Conservation (phyloP, 352 stramenopile genomes). For the Pythium vanterpoolii region DNA sequence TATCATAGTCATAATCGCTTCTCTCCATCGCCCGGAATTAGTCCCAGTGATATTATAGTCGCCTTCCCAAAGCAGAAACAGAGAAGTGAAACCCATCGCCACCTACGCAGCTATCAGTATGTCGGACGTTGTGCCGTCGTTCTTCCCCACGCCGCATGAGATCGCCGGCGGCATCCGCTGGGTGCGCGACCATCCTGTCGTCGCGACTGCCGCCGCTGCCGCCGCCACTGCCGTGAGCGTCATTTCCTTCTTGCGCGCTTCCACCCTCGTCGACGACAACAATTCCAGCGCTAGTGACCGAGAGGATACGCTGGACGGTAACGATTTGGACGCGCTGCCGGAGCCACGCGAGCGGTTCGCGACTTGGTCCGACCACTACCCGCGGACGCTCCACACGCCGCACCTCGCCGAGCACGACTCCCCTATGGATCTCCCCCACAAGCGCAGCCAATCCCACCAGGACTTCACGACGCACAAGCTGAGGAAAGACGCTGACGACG, state of each 20-base stretch:
- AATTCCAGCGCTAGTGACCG: too few species aligned
- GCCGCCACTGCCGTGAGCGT: conserved; percentile 70
- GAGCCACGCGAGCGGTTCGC: conserved; percentile 23
- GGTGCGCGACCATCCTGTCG: conserved; percentile 68
- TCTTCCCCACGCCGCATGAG: conserved; percentile 78
- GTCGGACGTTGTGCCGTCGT: conserved; percentile 63
- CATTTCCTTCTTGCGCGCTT: conserved; percentile 44
- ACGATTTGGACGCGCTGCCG: conserved; percentile 13
- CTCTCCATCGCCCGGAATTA: neutral
- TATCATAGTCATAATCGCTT: conserved; percentile 7
- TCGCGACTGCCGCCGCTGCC: conserved; percentile 61
- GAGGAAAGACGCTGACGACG: conserved; percentile 33
- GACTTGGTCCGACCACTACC: conserved; percentile 31
- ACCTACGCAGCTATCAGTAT: too few species aligned
- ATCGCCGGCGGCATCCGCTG: conserved; percentile 73
- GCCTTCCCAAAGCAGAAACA: neutral
- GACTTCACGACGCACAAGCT: conserved; percentile 19
- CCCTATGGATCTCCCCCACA: conserved; percentile 1
- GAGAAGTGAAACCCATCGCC: neutral
- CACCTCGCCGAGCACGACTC: neutral
- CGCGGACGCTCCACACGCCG: neutral
- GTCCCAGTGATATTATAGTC: neutral
- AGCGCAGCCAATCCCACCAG: conserved; percentile 5
- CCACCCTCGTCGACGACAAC: conserved; percentile 17
- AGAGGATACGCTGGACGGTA: neutral